Percentiles rank a stretch among this genome's conserved stretches.
These are phyloP conservation scores for Mycena galericulata DNA, from an alignment of 768 basidiomycete genomes.

Conservation along the genomic window DNA sequence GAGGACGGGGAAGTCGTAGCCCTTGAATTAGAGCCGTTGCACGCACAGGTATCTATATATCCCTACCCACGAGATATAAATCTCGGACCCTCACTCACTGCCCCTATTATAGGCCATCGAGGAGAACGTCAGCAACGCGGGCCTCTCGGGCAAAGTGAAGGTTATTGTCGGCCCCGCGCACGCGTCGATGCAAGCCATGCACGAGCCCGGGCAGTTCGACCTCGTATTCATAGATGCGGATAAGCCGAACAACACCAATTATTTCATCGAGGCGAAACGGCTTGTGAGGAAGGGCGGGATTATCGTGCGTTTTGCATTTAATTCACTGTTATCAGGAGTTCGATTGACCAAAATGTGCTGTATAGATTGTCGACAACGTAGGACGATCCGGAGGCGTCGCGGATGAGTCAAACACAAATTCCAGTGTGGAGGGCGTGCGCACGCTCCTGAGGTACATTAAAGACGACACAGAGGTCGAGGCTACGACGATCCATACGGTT, in stretches of 20 bases:
- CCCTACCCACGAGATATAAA: slow-evolving; percentile 3
- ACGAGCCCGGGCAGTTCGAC: slow-evolving; percentile 69
- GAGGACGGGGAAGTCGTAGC: slow-evolving; percentile 61
- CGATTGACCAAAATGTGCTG: no score
- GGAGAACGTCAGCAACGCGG: slow-evolving; percentile 67
- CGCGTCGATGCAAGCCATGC: slow-evolving; percentile 60
- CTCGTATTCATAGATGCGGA: slow-evolving; percentile 70
- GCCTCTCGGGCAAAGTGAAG: slow-evolving; percentile 60
- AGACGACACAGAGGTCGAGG: slow-evolving; percentile 48
- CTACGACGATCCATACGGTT: slow-evolving; percentile 46
- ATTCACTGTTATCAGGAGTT: background rate
- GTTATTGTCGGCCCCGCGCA: slow-evolving; percentile 64
- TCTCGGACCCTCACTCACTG: slow-evolving; percentile 36
- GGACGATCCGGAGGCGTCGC: slow-evolving; percentile 49
- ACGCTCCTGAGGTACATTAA: slow-evolving; percentile 49
- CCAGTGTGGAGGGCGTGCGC: slow-evolving; percentile 47
- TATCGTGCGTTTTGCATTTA: slow-evolving; percentile 47
- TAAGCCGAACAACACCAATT: slow-evolving; percentile 54
- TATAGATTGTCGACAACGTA: slow-evolving; percentile 60
- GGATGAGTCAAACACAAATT: slow-evolving; percentile 35
- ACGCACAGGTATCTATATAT: slow-evolving; percentile 55
- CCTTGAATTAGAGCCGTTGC: slow-evolving; percentile 57
- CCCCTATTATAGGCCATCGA: slow-evolving; percentile 69
- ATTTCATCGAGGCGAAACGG: slow-evolving; percentile 58
- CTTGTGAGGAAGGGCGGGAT: slow-evolving; percentile 58